Evolutionary conservation across 1,284 basidiomycete genomes (phyloP).

Genomic region (Cryptococcus hybrid): DNA sequence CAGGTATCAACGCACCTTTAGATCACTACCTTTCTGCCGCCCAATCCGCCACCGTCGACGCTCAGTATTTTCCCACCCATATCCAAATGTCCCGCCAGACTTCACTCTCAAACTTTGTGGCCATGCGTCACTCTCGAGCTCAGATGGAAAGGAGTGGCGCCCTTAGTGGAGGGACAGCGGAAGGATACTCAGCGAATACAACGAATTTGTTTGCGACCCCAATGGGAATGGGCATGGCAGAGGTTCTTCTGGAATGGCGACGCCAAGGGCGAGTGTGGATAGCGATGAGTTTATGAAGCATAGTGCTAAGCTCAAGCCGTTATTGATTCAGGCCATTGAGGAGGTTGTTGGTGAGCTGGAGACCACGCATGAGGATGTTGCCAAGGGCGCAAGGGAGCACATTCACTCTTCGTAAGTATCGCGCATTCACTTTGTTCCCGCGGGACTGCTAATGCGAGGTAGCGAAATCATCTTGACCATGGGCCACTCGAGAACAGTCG

Average conservation of each 20-base stretch:
- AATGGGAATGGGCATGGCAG: neutral
- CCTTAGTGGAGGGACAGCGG: neutral
- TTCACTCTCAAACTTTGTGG: constrained; percentile 47
- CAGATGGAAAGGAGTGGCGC: constrained; percentile 43
- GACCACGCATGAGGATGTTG: constrained; percentile 91
- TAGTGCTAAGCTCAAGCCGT: constrained; percentile 48
- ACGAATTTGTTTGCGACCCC: constrained; percentile 31
- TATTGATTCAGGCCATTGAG: constrained; percentile 83
- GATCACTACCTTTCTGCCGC: constrained; percentile 40
- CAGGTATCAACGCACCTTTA: constrained; percentile 39
- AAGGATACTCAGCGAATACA: constrained; percentile 24
- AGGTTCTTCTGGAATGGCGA: constrained; percentile 6
- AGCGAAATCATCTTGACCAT: constrained; percentile 96
- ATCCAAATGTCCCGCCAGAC: constrained; percentile 23
- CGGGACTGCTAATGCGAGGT: neutral
- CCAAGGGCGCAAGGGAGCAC: constrained; percentile 92
- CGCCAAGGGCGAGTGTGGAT: constrained; percentile 16
- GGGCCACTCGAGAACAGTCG: constrained; percentile 92
- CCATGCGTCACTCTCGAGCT: constrained; percentile 47
- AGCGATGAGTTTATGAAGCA: constrained; percentile 47
- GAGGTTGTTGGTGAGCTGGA: constrained; percentile 95
- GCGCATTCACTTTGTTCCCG: neutral
- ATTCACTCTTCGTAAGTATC: constrained; percentile 86
- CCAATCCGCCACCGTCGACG: neutral
- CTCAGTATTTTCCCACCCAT: constrained; percentile 7